Percentiles rank a stretch among this genome's conserved stretches.
These are phyloP conservation scores for Vitis hybrid DNA, from an alignment of 177 flowering plant genomes.

Conservation along the genomic window DNA sequence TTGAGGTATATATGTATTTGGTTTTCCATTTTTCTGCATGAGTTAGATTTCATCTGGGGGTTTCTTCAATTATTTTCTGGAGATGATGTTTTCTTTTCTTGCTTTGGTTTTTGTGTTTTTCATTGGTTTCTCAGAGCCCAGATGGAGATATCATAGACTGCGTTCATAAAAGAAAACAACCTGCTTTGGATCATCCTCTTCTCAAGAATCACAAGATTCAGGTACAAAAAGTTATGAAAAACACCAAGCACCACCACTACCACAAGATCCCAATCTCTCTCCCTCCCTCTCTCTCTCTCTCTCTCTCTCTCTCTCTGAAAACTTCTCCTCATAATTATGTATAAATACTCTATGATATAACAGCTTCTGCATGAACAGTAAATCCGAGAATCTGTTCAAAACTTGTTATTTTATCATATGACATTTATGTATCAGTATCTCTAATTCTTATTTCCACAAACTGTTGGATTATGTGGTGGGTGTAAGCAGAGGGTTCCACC, in stretches of 20 bases:
- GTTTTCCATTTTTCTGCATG: background rate
- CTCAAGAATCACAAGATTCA: slow-evolving; percentile 89
- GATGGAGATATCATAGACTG: slow-evolving; percentile 97
- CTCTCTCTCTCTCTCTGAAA: slow-evolving; percentile 9
- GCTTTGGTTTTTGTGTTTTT: background rate
- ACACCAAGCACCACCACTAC: background rate
- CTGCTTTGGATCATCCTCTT: slow-evolving; percentile 93
- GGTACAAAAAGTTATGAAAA: slow-evolving; percentile 34
- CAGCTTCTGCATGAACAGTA: no score
- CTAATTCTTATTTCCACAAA: background rate
- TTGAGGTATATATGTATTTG: slow-evolving; percentile 46
- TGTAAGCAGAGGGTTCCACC: slow-evolving; percentile 50
- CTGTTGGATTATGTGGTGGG: no score
- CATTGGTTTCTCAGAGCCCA: slow-evolving; percentile 57
- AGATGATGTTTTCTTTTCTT: background rate
- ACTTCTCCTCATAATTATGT: slow-evolving; percentile 1
- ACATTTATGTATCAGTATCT: no score
- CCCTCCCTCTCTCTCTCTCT: background rate
- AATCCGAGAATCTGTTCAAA: no score
- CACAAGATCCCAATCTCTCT: no score
- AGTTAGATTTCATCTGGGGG: background rate
- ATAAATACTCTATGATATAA: no score
- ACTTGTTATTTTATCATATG: no score
- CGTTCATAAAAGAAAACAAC: slow-evolving; percentile 72
- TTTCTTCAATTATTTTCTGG: background rate